phyloP scores from a whole-genome alignment of 495 filamentous ascomycete genomes.

The Aspergillus bertholletiae region DNA sequence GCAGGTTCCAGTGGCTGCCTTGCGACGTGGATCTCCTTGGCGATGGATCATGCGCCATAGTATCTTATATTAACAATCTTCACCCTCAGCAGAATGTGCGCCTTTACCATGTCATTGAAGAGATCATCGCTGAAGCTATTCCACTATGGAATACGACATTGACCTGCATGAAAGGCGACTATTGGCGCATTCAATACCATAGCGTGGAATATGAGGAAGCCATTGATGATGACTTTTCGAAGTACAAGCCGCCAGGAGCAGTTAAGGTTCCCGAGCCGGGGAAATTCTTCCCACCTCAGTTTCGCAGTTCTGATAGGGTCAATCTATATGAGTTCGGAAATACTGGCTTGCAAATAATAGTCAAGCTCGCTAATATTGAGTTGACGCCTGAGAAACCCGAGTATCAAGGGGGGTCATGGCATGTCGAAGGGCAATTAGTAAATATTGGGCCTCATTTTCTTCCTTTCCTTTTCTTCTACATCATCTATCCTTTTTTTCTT shows the following conservation, averaged over 20 bases:
- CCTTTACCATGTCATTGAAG: slow-evolving; percentile 51
- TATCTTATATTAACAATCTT: slow-evolving; percentile 59
- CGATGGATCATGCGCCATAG: slow-evolving; percentile 21
- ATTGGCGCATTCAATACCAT: slow-evolving; percentile 18
- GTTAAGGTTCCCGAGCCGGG: slow-evolving; percentile 32
- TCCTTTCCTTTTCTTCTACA: background rate
- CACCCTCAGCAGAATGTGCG: slow-evolving; percentile 42
- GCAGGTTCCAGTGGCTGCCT: too few species aligned
- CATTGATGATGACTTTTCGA: slow-evolving; percentile 3
- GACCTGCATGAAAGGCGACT: slow-evolving; percentile 4
- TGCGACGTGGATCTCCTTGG: too few species aligned
- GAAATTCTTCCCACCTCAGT: too few species aligned
- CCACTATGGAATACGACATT: slow-evolving; percentile 50
- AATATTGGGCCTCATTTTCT: too few species aligned
- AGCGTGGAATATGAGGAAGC: slow-evolving; percentile 14
- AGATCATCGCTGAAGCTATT: slow-evolving; percentile 44
- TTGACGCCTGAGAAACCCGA: slow-evolving; percentile 53
- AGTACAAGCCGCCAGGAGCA: slow-evolving; percentile 9
- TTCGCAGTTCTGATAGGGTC: too few species aligned
- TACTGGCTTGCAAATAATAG: slow-evolving; percentile 54
- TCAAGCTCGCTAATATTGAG: slow-evolving; percentile 60
- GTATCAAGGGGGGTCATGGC: slow-evolving; percentile 48
- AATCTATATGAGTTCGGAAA: slow-evolving; percentile 22
- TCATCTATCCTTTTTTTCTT: too few species aligned
- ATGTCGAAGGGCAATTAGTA: slow-evolving; percentile 51